Evolutionary conservation across 2,329 filamentous ascomycete genomes (phyloP).

Genomic region (Ophiostoma quercus): DNA sequence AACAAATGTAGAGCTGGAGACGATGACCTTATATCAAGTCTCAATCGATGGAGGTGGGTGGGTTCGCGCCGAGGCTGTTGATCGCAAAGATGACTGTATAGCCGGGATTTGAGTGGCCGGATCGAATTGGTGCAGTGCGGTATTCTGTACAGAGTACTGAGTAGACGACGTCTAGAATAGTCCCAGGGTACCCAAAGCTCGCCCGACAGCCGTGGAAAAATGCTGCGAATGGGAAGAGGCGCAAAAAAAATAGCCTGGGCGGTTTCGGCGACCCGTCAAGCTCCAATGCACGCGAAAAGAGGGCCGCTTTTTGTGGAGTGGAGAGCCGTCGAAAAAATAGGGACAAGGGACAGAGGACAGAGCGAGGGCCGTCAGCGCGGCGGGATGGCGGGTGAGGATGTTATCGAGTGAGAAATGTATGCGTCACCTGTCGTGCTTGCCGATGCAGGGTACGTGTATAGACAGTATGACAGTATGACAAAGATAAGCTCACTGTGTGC

Average conservation of each 20-base stretch:
- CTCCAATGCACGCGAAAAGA: neutral
- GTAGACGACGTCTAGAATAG: neutral
- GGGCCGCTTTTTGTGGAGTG: conserved; percentile 20
- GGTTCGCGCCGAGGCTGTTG: conserved; percentile 1
- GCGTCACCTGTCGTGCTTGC: neutral
- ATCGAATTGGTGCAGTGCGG: neutral
- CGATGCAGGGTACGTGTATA: neutral
- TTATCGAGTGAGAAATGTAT: neutral
- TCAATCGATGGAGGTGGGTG: neutral
- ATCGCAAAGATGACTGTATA: neutral
- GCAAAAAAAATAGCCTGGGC: conserved; percentile 16
- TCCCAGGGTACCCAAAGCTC: neutral
- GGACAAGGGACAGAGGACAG: neutral
- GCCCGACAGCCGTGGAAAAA: neutral
- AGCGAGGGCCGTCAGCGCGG: conserved; percentile 3
- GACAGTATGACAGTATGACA: neutral
- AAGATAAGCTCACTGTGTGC: neutral
- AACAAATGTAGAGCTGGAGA: neutral
- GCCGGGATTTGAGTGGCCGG: neutral
- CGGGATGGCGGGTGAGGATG: neutral
- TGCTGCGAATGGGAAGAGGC: conserved; percentile 16
- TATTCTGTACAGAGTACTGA: no score
- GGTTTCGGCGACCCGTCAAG: conserved; percentile 20
- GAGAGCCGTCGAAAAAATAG: conserved; percentile 12
- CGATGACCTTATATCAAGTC: neutral